These are phyloP conservation scores for Rhodotorula mucilaginosa DNA, from an alignment of 1,284 basidiomycete species.

Conservation along the genomic window DNA sequence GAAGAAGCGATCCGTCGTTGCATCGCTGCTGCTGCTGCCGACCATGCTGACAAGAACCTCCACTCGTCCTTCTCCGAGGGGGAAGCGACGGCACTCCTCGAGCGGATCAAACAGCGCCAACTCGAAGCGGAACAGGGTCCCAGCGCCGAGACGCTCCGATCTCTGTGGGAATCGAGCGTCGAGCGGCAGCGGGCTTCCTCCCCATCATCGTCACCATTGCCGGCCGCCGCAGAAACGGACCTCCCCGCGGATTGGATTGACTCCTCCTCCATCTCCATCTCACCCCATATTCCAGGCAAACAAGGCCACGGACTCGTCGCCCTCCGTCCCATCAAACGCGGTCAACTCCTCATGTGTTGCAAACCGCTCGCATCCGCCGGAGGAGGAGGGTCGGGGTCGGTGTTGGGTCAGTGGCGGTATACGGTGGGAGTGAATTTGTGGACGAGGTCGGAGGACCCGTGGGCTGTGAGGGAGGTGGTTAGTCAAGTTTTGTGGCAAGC, in stretches of 20 bases:
- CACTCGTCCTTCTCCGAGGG: too few relatives aligned
- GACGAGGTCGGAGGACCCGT: slow-evolving; percentile 28
- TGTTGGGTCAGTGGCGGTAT: not conserved
- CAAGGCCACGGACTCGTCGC: slow-evolving; percentile 31
- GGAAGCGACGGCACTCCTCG: too few relatives aligned
- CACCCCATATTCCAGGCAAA: slow-evolving; percentile 2
- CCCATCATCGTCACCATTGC: not conserved
- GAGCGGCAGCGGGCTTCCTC: too few relatives aligned
- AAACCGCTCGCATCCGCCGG: slow-evolving; percentile 34
- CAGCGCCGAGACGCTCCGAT: not conserved
- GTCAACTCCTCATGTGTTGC: slow-evolving; percentile 33
- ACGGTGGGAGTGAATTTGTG: slow-evolving; percentile 31
- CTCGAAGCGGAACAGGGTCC: slow-evolving; percentile 12
- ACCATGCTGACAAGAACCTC: too few relatives aligned
- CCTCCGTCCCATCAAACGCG: slow-evolving; percentile 18
- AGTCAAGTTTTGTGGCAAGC: slow-evolving; percentile 13
- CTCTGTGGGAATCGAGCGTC: not conserved
- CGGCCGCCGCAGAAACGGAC: too few relatives aligned
- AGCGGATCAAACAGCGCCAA: too few relatives aligned
- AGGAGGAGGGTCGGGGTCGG: too few relatives aligned
- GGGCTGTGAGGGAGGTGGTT: slow-evolving; percentile 13
- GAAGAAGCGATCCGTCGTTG: too few relatives aligned
- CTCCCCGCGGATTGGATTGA: slow-evolving; percentile 22
- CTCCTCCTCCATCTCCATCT: slow-evolving; percentile 4
- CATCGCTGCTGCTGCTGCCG: too few relatives aligned